phyloP scores from a whole-genome alignment of 345 rosid genomes.

The Ceriops decandra region DNA sequence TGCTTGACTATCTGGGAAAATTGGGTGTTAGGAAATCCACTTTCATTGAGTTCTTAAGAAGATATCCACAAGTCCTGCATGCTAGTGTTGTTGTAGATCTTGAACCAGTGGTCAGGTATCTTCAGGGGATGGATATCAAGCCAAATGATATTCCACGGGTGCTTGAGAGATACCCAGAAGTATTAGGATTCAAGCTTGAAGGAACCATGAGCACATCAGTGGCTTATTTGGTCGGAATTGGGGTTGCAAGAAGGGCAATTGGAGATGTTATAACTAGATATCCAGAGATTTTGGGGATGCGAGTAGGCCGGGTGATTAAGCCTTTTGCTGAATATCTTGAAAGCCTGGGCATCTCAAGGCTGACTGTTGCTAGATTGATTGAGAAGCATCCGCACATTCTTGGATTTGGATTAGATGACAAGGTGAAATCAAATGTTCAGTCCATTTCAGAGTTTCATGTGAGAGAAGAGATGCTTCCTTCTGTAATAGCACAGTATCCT shows the following conservation, averaged over 20 bases:
- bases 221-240: constrained; percentile 85
- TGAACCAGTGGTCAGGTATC: constrained; percentile 86
- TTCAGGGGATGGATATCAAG: constrained; percentile 91
- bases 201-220: constrained; percentile 97
- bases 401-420: constrained; percentile 63
- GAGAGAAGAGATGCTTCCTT: constrained; percentile 55
- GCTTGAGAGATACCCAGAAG: constrained; percentile 87
- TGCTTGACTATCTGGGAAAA: constrained; percentile 85
- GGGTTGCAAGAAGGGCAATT: constrained; percentile 82
- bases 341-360: constrained; percentile 63
- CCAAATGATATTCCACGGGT: constrained; percentile 68
- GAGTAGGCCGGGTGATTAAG: constrained; percentile 79
- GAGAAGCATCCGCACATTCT: constrained; percentile 80
- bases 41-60: constrained; percentile 62
- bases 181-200: constrained; percentile 88
- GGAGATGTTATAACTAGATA: constrained; percentile 72
- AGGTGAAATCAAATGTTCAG: constrained; percentile 61
- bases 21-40: constrained; percentile 87
- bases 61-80: constrained; percentile 86
- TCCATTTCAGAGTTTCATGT: constrained; percentile 54
- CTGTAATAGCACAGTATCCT: constrained; percentile 82
- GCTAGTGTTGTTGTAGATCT: constrained; percentile 90
- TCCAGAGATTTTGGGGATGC: constrained; percentile 87
- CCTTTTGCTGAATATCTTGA: constrained; percentile 86
- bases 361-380: constrained; percentile 83